These are phyloP conservation scores for Rhodomyrtus psidioides DNA, from an alignment of 441 rosid genomes.

Conservation along the genomic window DNA sequence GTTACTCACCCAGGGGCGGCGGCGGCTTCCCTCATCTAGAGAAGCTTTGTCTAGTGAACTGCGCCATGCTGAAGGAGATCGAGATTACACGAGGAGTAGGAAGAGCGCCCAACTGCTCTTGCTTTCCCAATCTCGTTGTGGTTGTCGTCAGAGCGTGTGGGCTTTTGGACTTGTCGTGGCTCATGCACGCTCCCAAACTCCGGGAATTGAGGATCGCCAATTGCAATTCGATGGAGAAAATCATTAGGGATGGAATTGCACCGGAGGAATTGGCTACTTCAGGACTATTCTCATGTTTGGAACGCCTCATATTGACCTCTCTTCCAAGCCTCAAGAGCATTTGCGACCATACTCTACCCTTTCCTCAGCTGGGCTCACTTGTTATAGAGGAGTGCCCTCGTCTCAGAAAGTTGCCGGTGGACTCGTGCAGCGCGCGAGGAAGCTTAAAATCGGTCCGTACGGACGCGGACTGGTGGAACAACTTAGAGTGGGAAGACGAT, in stretches of 20 bases:
- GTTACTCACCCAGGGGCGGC: accelerated
- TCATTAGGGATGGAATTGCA: background rate
- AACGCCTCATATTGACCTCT: accelerated
- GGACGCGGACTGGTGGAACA: background rate
- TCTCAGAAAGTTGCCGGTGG: background rate
- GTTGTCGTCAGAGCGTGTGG: accelerated
- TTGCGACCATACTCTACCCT: too few species aligned
- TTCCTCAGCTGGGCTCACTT: background rate
- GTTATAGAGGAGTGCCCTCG: accelerated
- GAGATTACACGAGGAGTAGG: accelerated
- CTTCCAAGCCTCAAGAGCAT: background rate
- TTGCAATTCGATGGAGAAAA: background rate
- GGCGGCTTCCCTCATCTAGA: accelerated
- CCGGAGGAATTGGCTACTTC: accelerated
- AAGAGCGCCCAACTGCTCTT: accelerated
- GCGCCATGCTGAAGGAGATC: accelerated
- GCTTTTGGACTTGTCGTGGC: background rate
- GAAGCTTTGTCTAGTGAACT: accelerated
- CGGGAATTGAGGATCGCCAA: accelerated
- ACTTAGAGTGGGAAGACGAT: background rate
- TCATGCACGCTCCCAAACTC: accelerated
- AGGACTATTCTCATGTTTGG: background rate
- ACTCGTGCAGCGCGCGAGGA: background rate
- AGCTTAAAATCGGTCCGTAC: accelerated
- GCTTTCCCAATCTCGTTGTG: accelerated